Conservation (phyloP, 73 alveolate species). For the Urostyla sp. region DNA sequence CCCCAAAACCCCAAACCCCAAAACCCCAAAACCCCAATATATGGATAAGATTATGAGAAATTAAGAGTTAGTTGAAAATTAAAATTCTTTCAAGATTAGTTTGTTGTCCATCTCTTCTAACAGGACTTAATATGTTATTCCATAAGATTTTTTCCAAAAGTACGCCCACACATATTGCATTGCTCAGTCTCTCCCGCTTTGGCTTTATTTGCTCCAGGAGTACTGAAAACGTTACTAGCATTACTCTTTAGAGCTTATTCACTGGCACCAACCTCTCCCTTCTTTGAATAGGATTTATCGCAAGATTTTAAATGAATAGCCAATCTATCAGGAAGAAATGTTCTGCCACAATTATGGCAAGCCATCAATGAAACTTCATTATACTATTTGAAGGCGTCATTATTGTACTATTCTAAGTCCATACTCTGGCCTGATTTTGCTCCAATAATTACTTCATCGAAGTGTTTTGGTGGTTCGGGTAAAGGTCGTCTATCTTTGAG, state of each 20-base stretch:
- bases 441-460: conserved; percentile 52
- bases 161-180: conserved; percentile 43
- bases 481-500: conserved; percentile 78
- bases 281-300: conserved; percentile 60
- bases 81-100: neutral
- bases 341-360: conserved; percentile 91
- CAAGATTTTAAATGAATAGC: conserved; percentile 89
- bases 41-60: too few relatives aligned
- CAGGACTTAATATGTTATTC: conserved; percentile 39
- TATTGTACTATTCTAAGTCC: conserved; percentile 74
- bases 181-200: neutral
- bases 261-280: neutral
- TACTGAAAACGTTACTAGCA: too few relatives aligned
- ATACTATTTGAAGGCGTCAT: conserved; percentile 80
- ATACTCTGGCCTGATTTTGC: conserved; percentile 48
- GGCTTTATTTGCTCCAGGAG: conserved; percentile 36
- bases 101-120: conserved; percentile 47
- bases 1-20: too few relatives aligned
- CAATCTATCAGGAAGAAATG: conserved; percentile 93
- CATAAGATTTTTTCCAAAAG: conserved; percentile 6
- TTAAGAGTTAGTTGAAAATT: neutral
- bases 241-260: neutral
- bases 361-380: conserved; percentile 85
- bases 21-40: too few relatives aligned
- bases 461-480: conserved; percentile 74